Conservation (phyloP, 2,329 filamentous ascomycete genomes). For the Xylaria arbuscula region DNA sequence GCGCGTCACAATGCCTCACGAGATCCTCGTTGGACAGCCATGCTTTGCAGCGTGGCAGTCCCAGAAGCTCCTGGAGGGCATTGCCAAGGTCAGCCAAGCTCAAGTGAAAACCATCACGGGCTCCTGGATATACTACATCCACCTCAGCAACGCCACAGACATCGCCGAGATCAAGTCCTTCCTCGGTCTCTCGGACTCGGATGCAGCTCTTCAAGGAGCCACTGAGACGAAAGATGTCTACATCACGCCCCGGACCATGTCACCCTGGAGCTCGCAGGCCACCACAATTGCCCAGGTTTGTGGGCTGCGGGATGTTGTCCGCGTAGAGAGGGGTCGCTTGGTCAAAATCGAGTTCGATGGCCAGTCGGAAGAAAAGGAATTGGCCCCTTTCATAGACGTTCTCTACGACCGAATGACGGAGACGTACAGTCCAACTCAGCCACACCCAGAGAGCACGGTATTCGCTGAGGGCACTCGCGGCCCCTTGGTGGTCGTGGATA, state of each 20-base stretch:
- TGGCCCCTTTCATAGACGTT: slow-evolving; percentile 70
- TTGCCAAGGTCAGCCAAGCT: slow-evolving; percentile 54
- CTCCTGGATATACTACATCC: slow-evolving; percentile 74
- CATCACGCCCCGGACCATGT: slow-evolving; percentile 85
- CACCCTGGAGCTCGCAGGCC: slow-evolving; percentile 90
- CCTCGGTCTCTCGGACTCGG: slow-evolving; percentile 43
- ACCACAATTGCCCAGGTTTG: slow-evolving; percentile 93
- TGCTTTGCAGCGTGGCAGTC: slow-evolving; percentile 63
- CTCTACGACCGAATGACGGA: slow-evolving; percentile 98
- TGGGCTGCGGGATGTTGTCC: slow-evolving; percentile 77
- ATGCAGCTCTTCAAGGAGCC: slow-evolving; percentile 47
- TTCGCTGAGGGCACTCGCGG: slow-evolving; percentile 75
- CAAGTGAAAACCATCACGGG: slow-evolving; percentile 63
- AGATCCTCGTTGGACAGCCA: slow-evolving; percentile 52
- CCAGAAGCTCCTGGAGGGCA: slow-evolving; percentile 57
- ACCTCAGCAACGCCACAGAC: slow-evolving; percentile 62
- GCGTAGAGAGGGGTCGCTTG: slow-evolving; percentile 82
- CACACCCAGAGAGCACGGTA: slow-evolving; percentile 74
- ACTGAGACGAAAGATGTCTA: slow-evolving; percentile 69
- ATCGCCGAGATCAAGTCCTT: slow-evolving; percentile 49
- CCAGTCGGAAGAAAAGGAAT: slow-evolving; percentile 58
- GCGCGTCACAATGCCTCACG: slow-evolving; percentile 43
- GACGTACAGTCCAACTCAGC: slow-evolving; percentile 73
- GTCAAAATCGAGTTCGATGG: slow-evolving; percentile 74
- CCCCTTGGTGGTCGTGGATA: slow-evolving; percentile 79